phyloP scores from a whole-genome alignment of 441 rosid species.

The Isatis lusitanica region DNA sequence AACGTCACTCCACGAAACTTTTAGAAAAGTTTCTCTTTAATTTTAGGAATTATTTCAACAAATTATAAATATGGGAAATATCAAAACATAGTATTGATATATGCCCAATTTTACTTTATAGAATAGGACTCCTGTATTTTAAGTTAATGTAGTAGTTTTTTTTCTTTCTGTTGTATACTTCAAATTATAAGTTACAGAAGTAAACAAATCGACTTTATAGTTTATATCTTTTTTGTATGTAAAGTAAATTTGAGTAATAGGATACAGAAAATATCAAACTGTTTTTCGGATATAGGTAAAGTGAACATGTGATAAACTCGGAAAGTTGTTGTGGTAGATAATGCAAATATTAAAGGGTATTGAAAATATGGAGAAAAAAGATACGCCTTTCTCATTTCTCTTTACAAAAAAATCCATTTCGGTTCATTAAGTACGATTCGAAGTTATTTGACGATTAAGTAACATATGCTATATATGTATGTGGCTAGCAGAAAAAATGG shows the following conservation, averaged over 20 bases:
- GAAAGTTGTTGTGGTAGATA: slow-evolving; percentile 26
- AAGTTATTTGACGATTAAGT: neutral
- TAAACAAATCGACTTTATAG: no score
- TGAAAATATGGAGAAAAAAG: slow-evolving; percentile 1
- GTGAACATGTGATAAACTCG: slow-evolving; percentile 21
- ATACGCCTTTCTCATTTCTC: slow-evolving; percentile 19
- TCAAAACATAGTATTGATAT: neutral
- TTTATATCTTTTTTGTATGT: neutral
- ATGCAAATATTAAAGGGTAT: neutral
- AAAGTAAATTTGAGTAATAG: neutral
- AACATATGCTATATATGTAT: neutral
- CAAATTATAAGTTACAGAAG: no score
- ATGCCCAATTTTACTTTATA: neutral
- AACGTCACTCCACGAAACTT: slow-evolving; percentile 36
- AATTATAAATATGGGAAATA: neutral
- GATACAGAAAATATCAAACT: neutral
- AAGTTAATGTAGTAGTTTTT: neutral
- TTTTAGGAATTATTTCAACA: neutral
- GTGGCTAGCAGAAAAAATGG: neutral
- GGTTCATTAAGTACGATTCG: neutral
- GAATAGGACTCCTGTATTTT: neutral
- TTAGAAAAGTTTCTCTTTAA: slow-evolving; percentile 14
- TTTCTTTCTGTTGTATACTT: no score
- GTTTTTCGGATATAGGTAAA: slow-evolving; percentile 8
- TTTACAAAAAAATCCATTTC: slow-evolving; percentile 9